Evolutionary conservation across 441 rosid species (phyloP).

Genomic region (Brassica hybrid): DNA sequence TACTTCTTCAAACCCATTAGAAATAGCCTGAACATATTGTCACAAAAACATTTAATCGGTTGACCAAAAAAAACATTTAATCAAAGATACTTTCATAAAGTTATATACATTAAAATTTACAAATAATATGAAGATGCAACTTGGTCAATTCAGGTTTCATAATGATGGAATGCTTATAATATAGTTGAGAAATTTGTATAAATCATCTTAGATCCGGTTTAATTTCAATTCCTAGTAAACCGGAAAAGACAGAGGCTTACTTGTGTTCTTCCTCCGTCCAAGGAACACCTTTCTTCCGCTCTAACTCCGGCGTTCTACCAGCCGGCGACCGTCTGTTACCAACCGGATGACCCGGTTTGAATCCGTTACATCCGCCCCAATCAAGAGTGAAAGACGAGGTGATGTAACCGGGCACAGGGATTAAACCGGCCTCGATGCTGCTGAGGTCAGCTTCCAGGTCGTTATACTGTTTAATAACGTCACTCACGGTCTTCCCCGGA

Average conservation of each 20-base stretch:
- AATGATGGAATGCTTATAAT: constrained; percentile 1
- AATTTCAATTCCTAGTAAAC: neutral
- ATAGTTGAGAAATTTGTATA: neutral
- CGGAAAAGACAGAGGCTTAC: constrained; percentile 48
- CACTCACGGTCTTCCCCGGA: constrained; percentile 74
- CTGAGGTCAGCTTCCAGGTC: constrained; percentile 71
- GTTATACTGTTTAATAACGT: constrained; percentile 67
- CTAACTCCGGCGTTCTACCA: constrained; percentile 65
- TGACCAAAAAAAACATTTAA: neutral
- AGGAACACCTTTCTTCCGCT: constrained; percentile 81
- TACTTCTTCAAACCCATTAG: constrained; percentile 77
- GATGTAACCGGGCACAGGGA: constrained; percentile 64
- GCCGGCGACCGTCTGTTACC: constrained; percentile 59
- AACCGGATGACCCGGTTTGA: constrained; percentile 57
- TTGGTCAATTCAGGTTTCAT: neutral
- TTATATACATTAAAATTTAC: neutral
- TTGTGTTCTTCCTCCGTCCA: constrained; percentile 86
- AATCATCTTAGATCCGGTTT: constrained; percentile 2
- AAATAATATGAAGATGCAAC: constrained; percentile 15
- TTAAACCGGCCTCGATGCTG: constrained; percentile 71
- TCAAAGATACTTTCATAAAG: constrained; percentile 11
- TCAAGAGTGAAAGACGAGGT: constrained; percentile 65
- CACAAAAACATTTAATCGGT: neutral
- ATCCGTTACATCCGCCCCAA: constrained; percentile 58
- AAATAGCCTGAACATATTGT: constrained; percentile 50